Conservation (phyloP, 371 early-diverging fungal genomes). For the Syncephalis fuscata region DNA sequence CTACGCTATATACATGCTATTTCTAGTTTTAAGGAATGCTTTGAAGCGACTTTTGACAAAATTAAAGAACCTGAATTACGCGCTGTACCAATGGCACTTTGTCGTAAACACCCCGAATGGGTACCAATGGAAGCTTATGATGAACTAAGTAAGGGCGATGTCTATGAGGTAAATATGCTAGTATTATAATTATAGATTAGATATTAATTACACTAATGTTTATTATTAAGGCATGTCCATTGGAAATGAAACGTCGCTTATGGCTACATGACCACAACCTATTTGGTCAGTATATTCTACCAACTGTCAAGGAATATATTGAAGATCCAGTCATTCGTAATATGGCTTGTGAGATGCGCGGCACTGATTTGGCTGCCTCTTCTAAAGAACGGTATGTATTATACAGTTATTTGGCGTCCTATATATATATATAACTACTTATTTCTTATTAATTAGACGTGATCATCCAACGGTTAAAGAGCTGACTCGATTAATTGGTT, state of each 20-base stretch:
- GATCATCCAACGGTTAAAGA: constrained; percentile 26
- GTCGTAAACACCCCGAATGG: neutral
- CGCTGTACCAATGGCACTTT: neutral
- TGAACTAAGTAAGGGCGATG: too few relatives aligned
- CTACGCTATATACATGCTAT: too few relatives aligned
- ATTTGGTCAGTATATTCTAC: neutral
- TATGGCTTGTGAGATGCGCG: neutral
- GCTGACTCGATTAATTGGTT: constrained; percentile 31
- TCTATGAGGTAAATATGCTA: too few relatives aligned
- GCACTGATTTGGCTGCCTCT: neutral
- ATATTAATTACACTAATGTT: neutral
- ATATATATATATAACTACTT: neutral
- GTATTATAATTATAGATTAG: too few relatives aligned
- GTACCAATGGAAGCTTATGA: neutral
- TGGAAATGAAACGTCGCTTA: neutral
- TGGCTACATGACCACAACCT: neutral
- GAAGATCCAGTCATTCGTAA: neutral
- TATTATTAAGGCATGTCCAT: neutral
- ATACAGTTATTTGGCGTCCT: neutral
- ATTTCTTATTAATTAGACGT: constrained; percentile 18
- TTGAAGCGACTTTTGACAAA: too few relatives aligned
- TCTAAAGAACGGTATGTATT: neutral
- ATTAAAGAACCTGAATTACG: neutral
- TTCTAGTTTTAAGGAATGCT: too few relatives aligned
- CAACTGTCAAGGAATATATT: neutral